These are phyloP conservation scores for Penicillium simplicissimum DNA, from an alignment of 495 filamentous ascomycete genomes.

Conservation along the genomic window DNA sequence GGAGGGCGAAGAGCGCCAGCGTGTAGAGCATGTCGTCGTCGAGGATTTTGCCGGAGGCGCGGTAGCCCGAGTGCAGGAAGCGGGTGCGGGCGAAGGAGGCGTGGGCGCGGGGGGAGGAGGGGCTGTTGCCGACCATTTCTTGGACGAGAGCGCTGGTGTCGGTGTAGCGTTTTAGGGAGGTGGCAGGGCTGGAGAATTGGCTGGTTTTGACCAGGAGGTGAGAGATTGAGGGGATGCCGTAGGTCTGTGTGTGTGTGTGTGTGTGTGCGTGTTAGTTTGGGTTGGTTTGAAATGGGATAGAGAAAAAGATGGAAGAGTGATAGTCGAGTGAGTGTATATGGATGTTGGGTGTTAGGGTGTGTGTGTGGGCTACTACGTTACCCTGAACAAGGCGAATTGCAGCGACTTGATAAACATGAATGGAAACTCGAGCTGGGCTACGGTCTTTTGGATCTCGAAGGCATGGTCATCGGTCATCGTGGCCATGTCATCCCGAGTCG, in stretches of 20 bases:
- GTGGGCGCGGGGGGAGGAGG: slow-evolving; percentile 49
- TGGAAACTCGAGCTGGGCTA: slow-evolving; percentile 59
- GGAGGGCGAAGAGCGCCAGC: slow-evolving; percentile 59
- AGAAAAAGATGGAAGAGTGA: too few relatives aligned
- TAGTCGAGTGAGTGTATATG: too few relatives aligned
- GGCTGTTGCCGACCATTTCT: slow-evolving; percentile 53
- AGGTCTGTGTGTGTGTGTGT: too few relatives aligned
- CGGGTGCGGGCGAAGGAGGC: slow-evolving; percentile 64
- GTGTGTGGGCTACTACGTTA: slow-evolving; percentile 19
- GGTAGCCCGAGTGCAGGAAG: slow-evolving; percentile 63
- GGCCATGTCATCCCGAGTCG: slow-evolving; percentile 54
- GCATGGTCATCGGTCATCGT: slow-evolving; percentile 66
- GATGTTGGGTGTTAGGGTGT: too few relatives aligned
- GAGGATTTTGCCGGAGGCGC: slow-evolving; percentile 57
- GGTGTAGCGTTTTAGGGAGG: slow-evolving; percentile 61
- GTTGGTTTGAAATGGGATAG: too few relatives aligned
- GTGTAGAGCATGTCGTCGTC: slow-evolving; percentile 71
- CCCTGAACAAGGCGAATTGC: slow-evolving; percentile 67
- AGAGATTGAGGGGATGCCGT: slow-evolving; percentile 65
- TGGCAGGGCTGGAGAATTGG: slow-evolving; percentile 55
- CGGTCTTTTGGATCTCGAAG: slow-evolving; percentile 51
- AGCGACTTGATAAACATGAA: slow-evolving; percentile 55
- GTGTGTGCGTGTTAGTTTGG: neutral
- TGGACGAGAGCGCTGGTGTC: slow-evolving; percentile 61
- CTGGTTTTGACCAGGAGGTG: slow-evolving; percentile 56